A percentile compares a stretch with the other conserved stretches of the same genome.
Conservation (phyloP, 805 yeast species). For the Kuraishia capsulata region DNA sequence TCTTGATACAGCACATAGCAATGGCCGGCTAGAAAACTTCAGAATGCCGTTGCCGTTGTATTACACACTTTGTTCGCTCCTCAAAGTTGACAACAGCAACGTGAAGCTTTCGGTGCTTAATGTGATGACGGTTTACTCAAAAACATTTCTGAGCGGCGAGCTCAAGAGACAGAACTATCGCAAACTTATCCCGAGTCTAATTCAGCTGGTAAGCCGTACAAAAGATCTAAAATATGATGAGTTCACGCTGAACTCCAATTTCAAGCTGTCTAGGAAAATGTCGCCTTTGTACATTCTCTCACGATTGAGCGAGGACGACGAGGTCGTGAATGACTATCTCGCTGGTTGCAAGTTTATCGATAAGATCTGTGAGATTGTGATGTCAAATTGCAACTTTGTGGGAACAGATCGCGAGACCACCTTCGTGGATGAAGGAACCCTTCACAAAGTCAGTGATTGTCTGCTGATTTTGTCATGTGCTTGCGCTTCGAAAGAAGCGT, state of each 20-base stretch:
- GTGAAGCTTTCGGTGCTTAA: slow-evolving; percentile 17
- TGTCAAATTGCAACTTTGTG: slow-evolving; percentile 14
- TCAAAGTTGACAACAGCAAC: slow-evolving; percentile 14
- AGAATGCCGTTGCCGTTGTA: slow-evolving; percentile 16
- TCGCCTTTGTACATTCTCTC: slow-evolving; percentile 25
- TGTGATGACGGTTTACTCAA: slow-evolving; percentile 17
- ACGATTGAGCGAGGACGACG: slow-evolving; percentile 23
- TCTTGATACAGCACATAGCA: slow-evolving; percentile 5
- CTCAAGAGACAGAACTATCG: slow-evolving; percentile 10
- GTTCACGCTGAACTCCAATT: slow-evolving; percentile 11
- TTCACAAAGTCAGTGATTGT: slow-evolving; percentile 24
- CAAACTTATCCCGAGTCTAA: slow-evolving; percentile 15
- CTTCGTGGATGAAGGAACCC: slow-evolving; percentile 16
- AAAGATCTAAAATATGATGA: slow-evolving; percentile 9
- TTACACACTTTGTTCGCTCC: slow-evolving; percentile 15
- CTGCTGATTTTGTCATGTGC: slow-evolving; percentile 27
- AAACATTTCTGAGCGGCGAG: slow-evolving; percentile 7
- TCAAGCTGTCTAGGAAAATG: slow-evolving; percentile 16
- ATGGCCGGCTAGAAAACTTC: slow-evolving; percentile 1
- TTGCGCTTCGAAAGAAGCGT: slow-evolving; percentile 25
- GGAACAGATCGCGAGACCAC: slow-evolving; percentile 6
- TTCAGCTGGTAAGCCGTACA: slow-evolving; percentile 13
- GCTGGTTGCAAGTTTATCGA: slow-evolving; percentile 23
- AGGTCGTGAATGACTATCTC: slow-evolving; percentile 21
- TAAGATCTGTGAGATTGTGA: slow-evolving; percentile 20